Percentiles rank a stretch among this genome's conserved stretches.
Conservation (phyloP, 306 rosid genomes). For the Acacia acuminata region DNA sequence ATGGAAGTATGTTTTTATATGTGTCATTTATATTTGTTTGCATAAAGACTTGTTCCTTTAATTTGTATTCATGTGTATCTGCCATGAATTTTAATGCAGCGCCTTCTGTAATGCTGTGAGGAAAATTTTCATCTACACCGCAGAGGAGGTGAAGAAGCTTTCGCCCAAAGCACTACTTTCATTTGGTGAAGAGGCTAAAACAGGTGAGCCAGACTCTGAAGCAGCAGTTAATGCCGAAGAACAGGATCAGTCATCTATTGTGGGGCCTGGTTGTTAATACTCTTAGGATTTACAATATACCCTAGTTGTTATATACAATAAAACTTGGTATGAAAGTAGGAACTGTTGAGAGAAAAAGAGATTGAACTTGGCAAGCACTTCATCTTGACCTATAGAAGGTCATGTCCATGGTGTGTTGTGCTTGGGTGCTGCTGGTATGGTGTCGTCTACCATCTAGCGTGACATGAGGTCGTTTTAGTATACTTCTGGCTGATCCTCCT, state of each 20-base stretch:
- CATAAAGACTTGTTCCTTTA: too few relatives aligned
- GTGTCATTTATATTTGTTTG: conserved; percentile 7
- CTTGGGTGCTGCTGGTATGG: conserved; percentile 5
- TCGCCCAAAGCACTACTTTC: conserved; percentile 79
- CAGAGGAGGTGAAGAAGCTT: conserved; percentile 87
- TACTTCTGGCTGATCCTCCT: conserved; percentile 37
- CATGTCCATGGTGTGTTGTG: not conserved
- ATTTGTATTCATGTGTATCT: conserved; percentile 2
- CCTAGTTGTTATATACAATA: conserved; percentile 33
- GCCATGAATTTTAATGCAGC: conserved; percentile 52
- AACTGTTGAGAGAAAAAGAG: conserved; percentile 27
- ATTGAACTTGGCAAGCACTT: conserved; percentile 21
- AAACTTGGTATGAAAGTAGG: conserved; percentile 41
- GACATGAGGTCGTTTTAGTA: conserved; percentile 25
- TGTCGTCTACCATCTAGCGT: not conserved
- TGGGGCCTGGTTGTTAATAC: conserved; percentile 65
- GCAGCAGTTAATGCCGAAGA: conserved; percentile 71
- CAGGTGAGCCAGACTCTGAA: conserved; percentile 64
- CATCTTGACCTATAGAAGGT: not conserved
- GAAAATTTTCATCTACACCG: conserved; percentile 90
- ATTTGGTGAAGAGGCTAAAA: conserved; percentile 53
- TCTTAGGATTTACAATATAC: conserved; percentile 14
- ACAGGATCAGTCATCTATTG: conserved; percentile 75
- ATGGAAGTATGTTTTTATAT: conserved; percentile 77
- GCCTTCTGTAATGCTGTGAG: conserved; percentile 92